A percentile compares a stretch with the other conserved stretches of the same genome.
phyloP scores from a whole-genome alignment of 2,329 filamentous ascomycete genomes.

The Trichophyton benhamiae region DNA sequence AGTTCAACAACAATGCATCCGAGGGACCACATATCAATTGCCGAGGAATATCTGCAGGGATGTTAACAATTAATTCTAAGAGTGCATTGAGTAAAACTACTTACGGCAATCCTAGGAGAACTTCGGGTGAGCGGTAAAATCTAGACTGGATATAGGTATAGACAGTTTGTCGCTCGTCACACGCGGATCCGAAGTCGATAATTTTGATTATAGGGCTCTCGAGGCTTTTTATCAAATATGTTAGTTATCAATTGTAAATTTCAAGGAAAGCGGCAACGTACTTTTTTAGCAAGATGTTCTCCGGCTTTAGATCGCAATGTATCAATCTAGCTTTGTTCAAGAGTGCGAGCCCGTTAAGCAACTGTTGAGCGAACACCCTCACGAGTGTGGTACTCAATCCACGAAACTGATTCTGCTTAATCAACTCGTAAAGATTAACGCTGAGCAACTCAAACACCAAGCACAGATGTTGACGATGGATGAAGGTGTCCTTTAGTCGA shows the following conservation, averaged over 20 bases:
- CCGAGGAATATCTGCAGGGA: conserved; percentile 65
- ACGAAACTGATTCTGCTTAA: conserved; percentile 98
- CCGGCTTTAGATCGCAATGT: conserved; percentile 94
- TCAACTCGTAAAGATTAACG: conserved; percentile 95
- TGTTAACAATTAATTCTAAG: not conserved
- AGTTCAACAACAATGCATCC: conserved; percentile 97
- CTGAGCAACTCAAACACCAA: conserved; percentile 92
- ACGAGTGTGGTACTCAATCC: conserved; percentile 93
- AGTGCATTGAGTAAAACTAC: conserved; percentile 15
- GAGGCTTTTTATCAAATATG: conserved; percentile 39
- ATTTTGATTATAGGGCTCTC: conserved; percentile 99
- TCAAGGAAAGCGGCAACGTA: conserved; percentile 24
- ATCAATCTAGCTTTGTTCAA: conserved; percentile 94
- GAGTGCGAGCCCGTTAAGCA: conserved; percentile 81
- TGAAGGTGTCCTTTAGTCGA: conserved; percentile 93
- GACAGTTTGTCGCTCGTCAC: conserved; percentile 94
- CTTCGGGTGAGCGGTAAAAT: conserved; percentile 95
- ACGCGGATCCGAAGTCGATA: conserved; percentile 97
- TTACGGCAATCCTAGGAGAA: conserved; percentile 75
- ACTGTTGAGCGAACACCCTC: conserved; percentile 90
- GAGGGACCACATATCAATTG: conserved; percentile 99
- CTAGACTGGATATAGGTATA: conserved; percentile 98
- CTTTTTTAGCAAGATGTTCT: conserved; percentile 97
- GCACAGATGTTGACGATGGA: conserved; percentile 92
- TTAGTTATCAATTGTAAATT: not conserved